Evolutionary conservation across 805 yeast genomes (phyloP).

Genomic region (Candida hungchunana): DNA sequence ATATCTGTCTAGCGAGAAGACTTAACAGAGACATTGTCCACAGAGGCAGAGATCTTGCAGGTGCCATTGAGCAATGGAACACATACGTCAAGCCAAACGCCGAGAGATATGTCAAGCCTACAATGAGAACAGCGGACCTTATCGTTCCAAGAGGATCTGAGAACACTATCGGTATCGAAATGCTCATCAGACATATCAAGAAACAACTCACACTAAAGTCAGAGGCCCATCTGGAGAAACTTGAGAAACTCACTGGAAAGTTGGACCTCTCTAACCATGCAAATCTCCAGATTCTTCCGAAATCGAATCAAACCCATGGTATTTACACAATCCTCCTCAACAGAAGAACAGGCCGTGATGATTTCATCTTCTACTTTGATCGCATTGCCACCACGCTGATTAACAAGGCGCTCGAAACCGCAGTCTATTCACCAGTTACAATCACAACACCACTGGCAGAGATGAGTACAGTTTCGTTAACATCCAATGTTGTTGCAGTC

Average conservation of each 20-base stretch:
- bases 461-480: constrained; percentile 27
- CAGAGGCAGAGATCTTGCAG: constrained; percentile 79
- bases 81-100: constrained; percentile 90
- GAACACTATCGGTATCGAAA: constrained; percentile 71
- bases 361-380: constrained; percentile 83
- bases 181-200: constrained; percentile 75
- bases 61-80: constrained; percentile 88
- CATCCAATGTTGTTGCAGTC: constrained; percentile 60
- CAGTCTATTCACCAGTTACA: constrained; percentile 31
- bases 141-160: constrained; percentile 90
- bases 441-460: constrained; percentile 42
- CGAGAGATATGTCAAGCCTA: constrained; percentile 66
- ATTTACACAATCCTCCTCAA: constrained; percentile 68
- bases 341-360: constrained; percentile 54
- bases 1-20: constrained; percentile 86
- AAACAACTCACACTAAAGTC: constrained; percentile 68
- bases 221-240: constrained; percentile 56
- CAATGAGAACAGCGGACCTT: constrained; percentile 76
- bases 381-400: constrained; percentile 71
- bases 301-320: constrained; percentile 64
- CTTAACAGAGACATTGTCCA: constrained; percentile 80
- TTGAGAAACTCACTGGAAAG: constrained; percentile 50
- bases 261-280: constrained; percentile 24
- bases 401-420: constrained; percentile 59
- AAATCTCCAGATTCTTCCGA: constrained; percentile 28